Evolutionary conservation across 169 alveolate species (phyloP), one percentile per base, ranked within the genome.

Genomic region (Neospora caninum): DNA sequence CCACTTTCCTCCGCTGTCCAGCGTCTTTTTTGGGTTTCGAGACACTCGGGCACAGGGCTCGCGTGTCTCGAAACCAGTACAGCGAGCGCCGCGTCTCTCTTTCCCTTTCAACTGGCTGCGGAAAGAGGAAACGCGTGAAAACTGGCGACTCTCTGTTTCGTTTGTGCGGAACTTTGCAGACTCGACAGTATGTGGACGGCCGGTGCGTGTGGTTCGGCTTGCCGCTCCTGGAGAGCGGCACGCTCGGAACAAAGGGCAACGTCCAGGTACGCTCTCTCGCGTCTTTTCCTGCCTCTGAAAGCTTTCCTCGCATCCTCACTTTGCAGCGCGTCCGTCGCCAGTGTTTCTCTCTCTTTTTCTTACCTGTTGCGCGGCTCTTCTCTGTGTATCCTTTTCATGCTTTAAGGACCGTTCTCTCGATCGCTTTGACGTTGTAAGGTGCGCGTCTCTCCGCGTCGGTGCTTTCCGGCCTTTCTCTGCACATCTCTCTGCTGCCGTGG

Each of bases 201-300:
- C 98, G 99, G 93, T 99, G 99, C 95, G 99, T 99, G 38, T 99
- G 99, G 99, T 99, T 98, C 95, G 98, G 97, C 93, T 98, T 98
- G 95, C 99, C 99, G 38, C 97, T 99, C 87, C 96, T 99, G 94
- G 99, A 99, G 96, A 98, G 99, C 6, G 99, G 99, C 45, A 99
- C 99, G 38, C 97, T 99, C 54, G 99, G 99, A 53, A 99, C 99
- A 0, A 99, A 99, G 96, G 99, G 99, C 39, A 99, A 98, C 93
- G 98, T 97, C 29, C 94, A 91, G 91, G 91, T 80, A 36, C 16
- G 89, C 58, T 49, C 58, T 49, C 58, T 4, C n/a, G n/a, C n/a
- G n/a, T n/a, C 58, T 49, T 13, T 34, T 49, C 58, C 22, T 4
- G 58, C 4, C 22, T 4, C 58, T 49, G 58, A 13, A 49, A 49